Evolutionary conservation across 106 monocot species (phyloP), one percentile per base, ranked within the genome.

Genomic region (Iris macrosiphon): DNA sequence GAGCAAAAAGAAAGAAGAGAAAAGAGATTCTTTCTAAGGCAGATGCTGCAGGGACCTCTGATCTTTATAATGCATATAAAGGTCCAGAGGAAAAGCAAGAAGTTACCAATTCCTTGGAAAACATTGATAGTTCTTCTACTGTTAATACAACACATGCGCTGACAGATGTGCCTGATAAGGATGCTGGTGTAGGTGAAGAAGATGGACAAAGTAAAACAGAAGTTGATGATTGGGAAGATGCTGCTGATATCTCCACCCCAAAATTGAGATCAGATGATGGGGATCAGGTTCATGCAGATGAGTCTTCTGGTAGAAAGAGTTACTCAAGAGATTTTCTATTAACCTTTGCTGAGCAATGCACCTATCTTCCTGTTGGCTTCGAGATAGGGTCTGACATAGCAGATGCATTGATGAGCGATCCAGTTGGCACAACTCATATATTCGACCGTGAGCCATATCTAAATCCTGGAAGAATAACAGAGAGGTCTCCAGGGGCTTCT

Each of bases 51-150:
- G 77, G 73, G 24, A 64, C 74, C 12, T 74, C 72, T 56, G 86
- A 87, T 74, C 77, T 87, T 20, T 87, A 87, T 50, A 71, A 77
- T 74, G 81, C 86, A 44, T 87, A 81, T 49, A 87, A 87, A 46
- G 74, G 74, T 10, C 76, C 86, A 50, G 74, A 74, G 40, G 73
- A 87, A 60, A 87, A 77, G 41, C 22, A 35, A 16, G 66, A 67
- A 42, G n/a, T 41, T 55, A n/a, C 42, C 3, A 31, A 18, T 49
- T 24, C 41, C 26, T 35, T 49, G 34, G 73, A 73, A 66, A 44
- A 49, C 49, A 21, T 47, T 12, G 60, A 66, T 49, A 70, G 32
- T 49, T 58, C 61, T 74, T 30, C 7, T 10, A 23, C 28, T 7
- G 46, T 49, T 28, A 52, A 85, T 52, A 5, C 37, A 20, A 66